Evolutionary conservation across 352 stramenopile species (phyloP).

Genomic region (Globisporangium cederbergense): DNA sequence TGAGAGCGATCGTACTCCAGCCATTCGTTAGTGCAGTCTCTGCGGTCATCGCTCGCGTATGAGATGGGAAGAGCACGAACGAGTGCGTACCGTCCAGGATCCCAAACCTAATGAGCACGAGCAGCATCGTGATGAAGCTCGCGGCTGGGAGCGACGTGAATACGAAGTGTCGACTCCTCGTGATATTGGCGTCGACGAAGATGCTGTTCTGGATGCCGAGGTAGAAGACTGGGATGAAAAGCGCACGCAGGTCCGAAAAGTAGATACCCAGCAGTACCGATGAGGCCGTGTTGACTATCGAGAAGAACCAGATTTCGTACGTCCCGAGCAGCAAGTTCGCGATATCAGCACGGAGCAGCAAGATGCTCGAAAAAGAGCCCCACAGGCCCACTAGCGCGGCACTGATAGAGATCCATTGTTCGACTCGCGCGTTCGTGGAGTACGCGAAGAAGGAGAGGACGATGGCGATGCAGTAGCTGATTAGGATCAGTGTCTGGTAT

Average conservation of each 20-base stretch:
- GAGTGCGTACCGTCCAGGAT: background rate
- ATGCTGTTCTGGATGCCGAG: slow-evolving; percentile 18
- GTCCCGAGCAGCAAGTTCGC: slow-evolving; percentile 17
- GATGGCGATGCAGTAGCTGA: slow-evolving; percentile 6
- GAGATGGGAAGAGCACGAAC: background rate
- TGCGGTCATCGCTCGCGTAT: background rate
- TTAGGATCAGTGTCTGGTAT: background rate
- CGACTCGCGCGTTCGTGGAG: background rate
- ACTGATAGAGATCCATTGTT: background rate
- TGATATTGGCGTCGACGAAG: slow-evolving; percentile 24
- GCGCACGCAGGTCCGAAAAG: slow-evolving; percentile 13
- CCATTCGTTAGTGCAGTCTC: slow-evolving; percentile 4
- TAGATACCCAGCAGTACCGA: slow-evolving; percentile 12
- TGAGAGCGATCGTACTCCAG: background rate
- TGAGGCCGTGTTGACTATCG: slow-evolving; percentile 16
- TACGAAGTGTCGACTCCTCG: background rate
- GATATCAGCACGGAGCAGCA: slow-evolving; percentile 24
- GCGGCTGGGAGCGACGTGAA: background rate
- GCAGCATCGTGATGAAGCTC: background rate
- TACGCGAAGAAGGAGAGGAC: slow-evolving; percentile 1
- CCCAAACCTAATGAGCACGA: background rate
- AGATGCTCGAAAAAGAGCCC: slow-evolving; percentile 4
- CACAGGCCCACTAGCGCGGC: slow-evolving; percentile 5
- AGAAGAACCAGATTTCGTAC: slow-evolving; percentile 36
- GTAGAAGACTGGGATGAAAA: slow-evolving; percentile 14